Evolutionary conservation across 768 basidiomycete species (phyloP), one percentile per base, ranked within the genome.

Genomic region (Gloeopeniophorella convolvens): DNA sequence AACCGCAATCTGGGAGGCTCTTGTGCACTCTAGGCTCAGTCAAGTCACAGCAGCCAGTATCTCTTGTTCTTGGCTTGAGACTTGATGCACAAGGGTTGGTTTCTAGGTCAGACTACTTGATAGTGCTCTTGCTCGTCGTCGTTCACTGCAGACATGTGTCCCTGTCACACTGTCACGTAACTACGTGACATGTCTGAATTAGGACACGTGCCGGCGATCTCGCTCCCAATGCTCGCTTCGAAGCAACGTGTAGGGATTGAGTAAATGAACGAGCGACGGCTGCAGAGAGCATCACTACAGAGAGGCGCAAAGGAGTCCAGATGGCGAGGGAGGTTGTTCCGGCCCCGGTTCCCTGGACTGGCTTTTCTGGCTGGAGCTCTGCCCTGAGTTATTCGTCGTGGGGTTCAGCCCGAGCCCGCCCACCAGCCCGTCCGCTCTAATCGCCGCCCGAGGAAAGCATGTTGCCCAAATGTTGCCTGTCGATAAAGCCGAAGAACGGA

Each of bases 81-180:
- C 15, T 54, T 54, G 30, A 48, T 23, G 46, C 46, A 48, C 41
- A 39, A 34, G 24, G 32, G 16, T 54, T 44, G 52, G 39, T 48
- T 36, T 37, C 43, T 42, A 48, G 45, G n/a, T n/a, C n/a, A n/a
- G n/a, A 31, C 48, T 27, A 18, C 47, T 54, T 54, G 52, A 54
- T 42, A 42, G 42, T 43, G 35, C 48, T 32, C 46, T 54, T 54
- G 52, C 46, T 54, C 41, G 35, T 37, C 12, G 52, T 48, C 42
- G 52, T 48, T 54, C 47, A 43, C 37, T 33, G 35, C 46, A 48
- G 30, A 48, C 52, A 48, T 39, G 46, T 8, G 47, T 31, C 41
- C 47, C 26, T 42, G 52, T 54, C 52, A 54, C 52, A 32, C 15
- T 48, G 52, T 54, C 52, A 54, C 52, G 52, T 48, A 43, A 39